phyloP scores from a whole-genome alignment of 2,329 filamentous ascomycete species.

The Trichoderma guizhouense region DNA sequence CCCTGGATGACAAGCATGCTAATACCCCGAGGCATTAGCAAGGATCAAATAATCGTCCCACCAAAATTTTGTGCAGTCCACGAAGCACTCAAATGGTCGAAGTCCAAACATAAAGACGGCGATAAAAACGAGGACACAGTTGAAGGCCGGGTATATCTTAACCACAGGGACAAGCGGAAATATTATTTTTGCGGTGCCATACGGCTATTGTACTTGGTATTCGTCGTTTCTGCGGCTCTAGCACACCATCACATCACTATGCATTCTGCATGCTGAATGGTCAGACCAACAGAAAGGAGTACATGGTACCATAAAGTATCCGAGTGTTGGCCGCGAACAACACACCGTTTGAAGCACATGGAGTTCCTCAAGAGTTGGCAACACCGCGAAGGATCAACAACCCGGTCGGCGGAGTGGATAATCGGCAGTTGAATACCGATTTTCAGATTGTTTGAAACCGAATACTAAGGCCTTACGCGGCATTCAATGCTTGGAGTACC shows the following conservation, averaged over 20 bases:
- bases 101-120: slow-evolving; percentile 26
- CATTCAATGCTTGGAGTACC: neutral
- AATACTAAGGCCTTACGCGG: neutral
- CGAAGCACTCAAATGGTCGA: slow-evolving; percentile 28
- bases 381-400: neutral
- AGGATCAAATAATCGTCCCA: slow-evolving; percentile 38
- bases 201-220: neutral
- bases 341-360: neutral
- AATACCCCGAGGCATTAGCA: slow-evolving; percentile 32
- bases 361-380: neutral
- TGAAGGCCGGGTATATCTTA: neutral
- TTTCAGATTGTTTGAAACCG: neutral
- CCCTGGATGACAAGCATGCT: slow-evolving; percentile 30
- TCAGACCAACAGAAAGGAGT: neutral
- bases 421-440: neutral
- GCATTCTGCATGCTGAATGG: neutral
- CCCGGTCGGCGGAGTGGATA: neutral
- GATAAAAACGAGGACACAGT: slow-evolving; percentile 19
- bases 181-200: slow-evolving; percentile 6
- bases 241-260: neutral
- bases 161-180: neutral
- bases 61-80: slow-evolving; percentile 29
- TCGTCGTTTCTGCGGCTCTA: neutral
- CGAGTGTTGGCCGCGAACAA: neutral
- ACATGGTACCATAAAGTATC: neutral